Evolutionary conservation across 306 rosid genomes (phyloP).

Genomic region (Crotalaria pallida): DNA sequence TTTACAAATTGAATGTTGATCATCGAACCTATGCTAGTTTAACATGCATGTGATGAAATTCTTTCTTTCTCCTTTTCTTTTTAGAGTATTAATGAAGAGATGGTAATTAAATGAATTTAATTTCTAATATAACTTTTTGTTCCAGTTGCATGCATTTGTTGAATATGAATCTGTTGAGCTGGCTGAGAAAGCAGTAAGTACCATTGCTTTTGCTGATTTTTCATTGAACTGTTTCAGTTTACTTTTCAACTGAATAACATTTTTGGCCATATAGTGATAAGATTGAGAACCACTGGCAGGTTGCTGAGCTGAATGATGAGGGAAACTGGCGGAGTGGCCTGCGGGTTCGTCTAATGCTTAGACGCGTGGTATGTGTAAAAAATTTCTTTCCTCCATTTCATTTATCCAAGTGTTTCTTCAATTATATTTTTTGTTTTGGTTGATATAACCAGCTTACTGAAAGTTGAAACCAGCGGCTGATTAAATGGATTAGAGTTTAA

Average conservation of each 20-base stretch:
- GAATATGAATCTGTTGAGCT: slow-evolving; percentile 89
- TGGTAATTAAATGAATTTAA: slow-evolving; percentile 32
- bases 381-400: not conserved
- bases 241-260: slow-evolving; percentile 7
- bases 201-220: slow-evolving; percentile 13
- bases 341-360: slow-evolving; percentile 77
- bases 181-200: slow-evolving; percentile 96
- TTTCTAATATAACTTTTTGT: slow-evolving; percentile 35
- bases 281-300: slow-evolving; percentile 49
- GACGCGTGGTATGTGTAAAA: slow-evolving; percentile 46
- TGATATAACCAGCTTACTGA: not conserved
- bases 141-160: slow-evolving; percentile 96
- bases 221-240: slow-evolving; percentile 11
- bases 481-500: not conserved
- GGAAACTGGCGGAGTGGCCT: slow-evolving; percentile 94
- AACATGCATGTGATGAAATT: slow-evolving; percentile 9
- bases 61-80: slow-evolving; percentile 13
- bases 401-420: not conserved
- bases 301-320: slow-evolving; percentile 80
- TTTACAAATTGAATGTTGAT: slow-evolving; percentile 12
- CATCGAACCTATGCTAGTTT: slow-evolving; percentile 6
- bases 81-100: slow-evolving; percentile 15
- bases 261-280: slow-evolving; percentile 14
- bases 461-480: not conserved
- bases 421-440: not conserved